These are phyloP conservation scores for Rhipidocladum racemiflorum DNA, from an alignment of 176 grass and related monocot species.

Conservation along the genomic window DNA sequence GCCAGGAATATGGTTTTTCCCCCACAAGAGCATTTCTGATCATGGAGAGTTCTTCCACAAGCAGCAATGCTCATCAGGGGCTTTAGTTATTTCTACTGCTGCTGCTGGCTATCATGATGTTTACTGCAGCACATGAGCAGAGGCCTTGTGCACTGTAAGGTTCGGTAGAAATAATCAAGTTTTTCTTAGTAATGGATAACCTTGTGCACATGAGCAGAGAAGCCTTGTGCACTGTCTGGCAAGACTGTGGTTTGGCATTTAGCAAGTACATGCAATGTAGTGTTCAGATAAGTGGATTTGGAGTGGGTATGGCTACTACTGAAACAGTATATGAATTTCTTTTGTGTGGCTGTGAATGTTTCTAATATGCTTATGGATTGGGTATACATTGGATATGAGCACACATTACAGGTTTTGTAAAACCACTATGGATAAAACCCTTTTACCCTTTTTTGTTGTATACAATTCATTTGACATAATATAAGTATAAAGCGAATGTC, in stretches of 20 bases:
- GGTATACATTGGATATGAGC: conserved; percentile 5
- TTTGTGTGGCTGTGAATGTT: not conserved
- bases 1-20: too few relatives aligned
- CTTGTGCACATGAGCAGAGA: too few relatives aligned
- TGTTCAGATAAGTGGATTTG: not conserved
- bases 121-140: too few relatives aligned
- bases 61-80: too few relatives aligned
- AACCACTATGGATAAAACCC: not conserved
- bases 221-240: too few relatives aligned
- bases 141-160: too few relatives aligned
- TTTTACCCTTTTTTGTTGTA: not conserved
- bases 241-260: not conserved
- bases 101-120: too few relatives aligned
- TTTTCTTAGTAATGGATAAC: too few relatives aligned
- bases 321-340: not conserved
- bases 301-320: not conserved
- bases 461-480: not conserved
- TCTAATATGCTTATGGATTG: conserved; percentile 9
- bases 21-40: too few relatives aligned
- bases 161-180: too few relatives aligned
- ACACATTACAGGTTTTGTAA: not conserved
- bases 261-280: not conserved
- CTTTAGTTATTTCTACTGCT: too few relatives aligned
- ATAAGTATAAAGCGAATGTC: not conserved
- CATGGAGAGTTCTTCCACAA: too few relatives aligned